Percentiles rank a stretch among this genome's conserved stretches.
Conservation (phyloP, 179 eudicot genomes). For the Nepenthes alata region DNA sequence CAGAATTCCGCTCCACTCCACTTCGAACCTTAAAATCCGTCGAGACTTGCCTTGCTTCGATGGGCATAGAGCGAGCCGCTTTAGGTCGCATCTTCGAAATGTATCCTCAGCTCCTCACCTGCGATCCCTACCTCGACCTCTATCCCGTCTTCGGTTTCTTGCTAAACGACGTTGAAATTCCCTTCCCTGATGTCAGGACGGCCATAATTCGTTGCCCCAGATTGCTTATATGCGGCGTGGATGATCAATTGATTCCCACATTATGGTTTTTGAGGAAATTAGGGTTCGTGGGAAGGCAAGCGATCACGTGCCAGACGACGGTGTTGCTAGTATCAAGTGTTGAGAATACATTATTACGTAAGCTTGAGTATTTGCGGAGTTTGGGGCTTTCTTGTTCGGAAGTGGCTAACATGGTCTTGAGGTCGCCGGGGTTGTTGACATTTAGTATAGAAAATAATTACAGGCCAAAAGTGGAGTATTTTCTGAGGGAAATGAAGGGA, state of each 20-base stretch:
- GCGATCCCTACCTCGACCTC: slow-evolving; percentile 46
- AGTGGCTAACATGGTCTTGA: slow-evolving; percentile 52
- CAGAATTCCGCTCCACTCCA: slow-evolving; percentile 51
- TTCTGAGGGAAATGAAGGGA: slow-evolving; percentile 65
- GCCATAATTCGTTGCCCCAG: slow-evolving; percentile 61
- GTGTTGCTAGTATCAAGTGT: slow-evolving; percentile 55
- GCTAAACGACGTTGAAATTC: slow-evolving; percentile 36
- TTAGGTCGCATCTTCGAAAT: slow-evolving; percentile 70
- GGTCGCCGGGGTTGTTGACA: slow-evolving; percentile 72
- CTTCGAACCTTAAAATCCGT: slow-evolving; percentile 39
- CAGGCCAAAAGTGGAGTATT: slow-evolving; percentile 60
- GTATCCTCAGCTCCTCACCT: slow-evolving; percentile 59
- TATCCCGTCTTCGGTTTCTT: slow-evolving; percentile 61
- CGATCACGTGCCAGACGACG: slow-evolving; percentile 33
- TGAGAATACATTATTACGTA: slow-evolving; percentile 38
- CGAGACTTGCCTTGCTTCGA: slow-evolving; percentile 41
- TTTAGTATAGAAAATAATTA: slow-evolving; percentile 57
- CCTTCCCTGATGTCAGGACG: slow-evolving; percentile 34
- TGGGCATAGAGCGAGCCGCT: slow-evolving; percentile 43
- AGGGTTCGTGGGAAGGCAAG: slow-evolving; percentile 47
- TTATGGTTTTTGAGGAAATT: slow-evolving; percentile 32
- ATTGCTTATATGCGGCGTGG: slow-evolving; percentile 39
- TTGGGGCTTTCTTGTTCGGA: slow-evolving; percentile 46
- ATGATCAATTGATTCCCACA: slow-evolving; percentile 44
- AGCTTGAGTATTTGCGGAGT: slow-evolving; percentile 34